Evolutionary conservation across 306 rosid genomes (phyloP).

Genomic region (Vigna trinervia): DNA sequence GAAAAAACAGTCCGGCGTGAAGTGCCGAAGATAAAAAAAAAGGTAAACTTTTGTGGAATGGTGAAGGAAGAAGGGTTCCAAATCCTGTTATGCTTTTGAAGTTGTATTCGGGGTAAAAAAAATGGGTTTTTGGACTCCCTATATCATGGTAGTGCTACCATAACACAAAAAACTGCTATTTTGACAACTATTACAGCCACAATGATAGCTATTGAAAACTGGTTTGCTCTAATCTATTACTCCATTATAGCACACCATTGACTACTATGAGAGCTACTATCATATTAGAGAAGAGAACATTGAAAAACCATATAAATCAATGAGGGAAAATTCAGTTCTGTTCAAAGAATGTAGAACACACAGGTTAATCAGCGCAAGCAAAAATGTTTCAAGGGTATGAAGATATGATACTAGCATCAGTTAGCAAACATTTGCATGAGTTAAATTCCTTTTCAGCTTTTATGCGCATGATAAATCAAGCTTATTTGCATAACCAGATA

Average conservation of each 20-base stretch:
- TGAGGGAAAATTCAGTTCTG: not conserved
- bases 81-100: not conserved
- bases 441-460: not conserved
- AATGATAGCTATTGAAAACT: not conserved
- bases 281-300: not conserved
- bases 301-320: not conserved
- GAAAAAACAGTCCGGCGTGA: not conserved
- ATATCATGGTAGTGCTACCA: not conserved
- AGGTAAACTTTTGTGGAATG: not conserved
- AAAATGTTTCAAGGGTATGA: conserved; percentile 9
- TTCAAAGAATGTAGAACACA: conserved; percentile 21
- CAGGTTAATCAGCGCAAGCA: conserved; percentile 17
- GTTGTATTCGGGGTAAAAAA: not conserved
- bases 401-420: conserved; percentile 26
- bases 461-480: not conserved
- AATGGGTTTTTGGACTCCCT: not conserved
- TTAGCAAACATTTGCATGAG: not conserved
- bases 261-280: not conserved
- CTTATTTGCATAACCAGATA: conserved; percentile 11
- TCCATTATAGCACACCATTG: not conserved
- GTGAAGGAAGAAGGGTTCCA: not conserved
- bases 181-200: not conserved
- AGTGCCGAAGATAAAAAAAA: not conserved
- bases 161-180: not conserved
- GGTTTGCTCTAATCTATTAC: not conserved